Percentiles rank a stretch among this genome's conserved stretches.
These are phyloP conservation scores for Boletus tylopilopsis DNA, from an alignment of 768 basidiomycete species.

Conservation along the genomic window DNA sequence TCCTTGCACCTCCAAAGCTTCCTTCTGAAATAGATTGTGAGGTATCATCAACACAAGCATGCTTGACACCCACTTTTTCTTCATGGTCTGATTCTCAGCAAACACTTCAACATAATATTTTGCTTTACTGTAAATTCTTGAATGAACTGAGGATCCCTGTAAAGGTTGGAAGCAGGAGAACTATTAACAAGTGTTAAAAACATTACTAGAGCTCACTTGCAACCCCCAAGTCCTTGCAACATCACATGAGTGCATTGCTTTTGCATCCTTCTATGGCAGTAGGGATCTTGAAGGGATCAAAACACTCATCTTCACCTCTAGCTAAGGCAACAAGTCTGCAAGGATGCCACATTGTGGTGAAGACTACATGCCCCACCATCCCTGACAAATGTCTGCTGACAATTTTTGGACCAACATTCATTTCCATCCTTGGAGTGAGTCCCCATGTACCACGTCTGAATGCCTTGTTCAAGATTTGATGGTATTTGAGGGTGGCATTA, in stretches of 20 bases:
- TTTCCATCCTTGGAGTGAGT: slow-evolving; percentile 88
- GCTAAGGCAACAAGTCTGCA: slow-evolving; percentile 83
- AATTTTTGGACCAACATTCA: slow-evolving; percentile 81
- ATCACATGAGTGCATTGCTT: slow-evolving; percentile 95
- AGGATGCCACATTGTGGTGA: neutral
- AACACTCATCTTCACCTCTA: slow-evolving; percentile 95
- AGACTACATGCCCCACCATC: slow-evolving; percentile 51
- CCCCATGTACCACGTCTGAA: slow-evolving; percentile 99
- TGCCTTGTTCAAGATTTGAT: slow-evolving; percentile 85
- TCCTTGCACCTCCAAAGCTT: slow-evolving; percentile 91
- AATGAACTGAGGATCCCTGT: slow-evolving; percentile 94
- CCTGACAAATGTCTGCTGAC: slow-evolving; percentile 93
- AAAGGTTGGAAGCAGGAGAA: neutral
- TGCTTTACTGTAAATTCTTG: slow-evolving; percentile 87
- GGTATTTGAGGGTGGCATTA: slow-evolving; percentile 97
- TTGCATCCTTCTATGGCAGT: slow-evolving; percentile 96
- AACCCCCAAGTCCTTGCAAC: slow-evolving; percentile 94
- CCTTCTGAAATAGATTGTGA: slow-evolving; percentile 49
- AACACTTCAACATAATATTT: slow-evolving; percentile 83
- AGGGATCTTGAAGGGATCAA: slow-evolving; percentile 84
- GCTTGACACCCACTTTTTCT: slow-evolving; percentile 73
- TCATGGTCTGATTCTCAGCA: slow-evolving; percentile 76
- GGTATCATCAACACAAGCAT: neutral
- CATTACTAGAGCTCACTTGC: slow-evolving; percentile 92
- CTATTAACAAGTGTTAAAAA: neutral